Evolutionary conservation across 164 flowering plant species (phyloP), one percentile per base, ranked within the genome.

Genomic region (Nymphaea thermarum): DNA sequence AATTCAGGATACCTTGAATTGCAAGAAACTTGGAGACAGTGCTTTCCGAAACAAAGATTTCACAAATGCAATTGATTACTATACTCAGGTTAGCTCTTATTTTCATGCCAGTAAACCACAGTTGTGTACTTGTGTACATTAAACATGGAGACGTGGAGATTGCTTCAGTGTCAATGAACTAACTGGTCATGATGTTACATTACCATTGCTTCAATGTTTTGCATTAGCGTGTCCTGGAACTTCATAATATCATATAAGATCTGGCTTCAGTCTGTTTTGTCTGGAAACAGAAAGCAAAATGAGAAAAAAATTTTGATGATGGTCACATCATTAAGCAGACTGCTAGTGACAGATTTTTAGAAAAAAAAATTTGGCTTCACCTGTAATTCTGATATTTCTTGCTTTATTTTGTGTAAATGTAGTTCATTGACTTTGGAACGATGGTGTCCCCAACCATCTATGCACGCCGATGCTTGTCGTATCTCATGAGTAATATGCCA

Each of bases 381-480:
- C 36, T 25, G 36, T 25, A 25, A 25, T 25, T 25, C 1, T 25
- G 36, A 25, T 25, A 25, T 25, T 25, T 25, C 36, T 25, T 25
- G 36, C 36, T 25, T 25, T 25, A 25, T 25, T 0, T 25, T 25
- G 36, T 25, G 36, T 25, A 25, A 25, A 25, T 81, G 75, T 66
- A 91, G 98, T 91, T 91, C 79, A 85, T 89, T 18, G 96, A 89
- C 42, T 84, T 89, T 4, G 92, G 96, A 63, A 89, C 94, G 3
- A 85, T 89, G 90, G 87, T 89, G 64, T 91, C 98, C 14, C 98
- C 98, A 2, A 91, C 98, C 0, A 86, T 89, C 62, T 82, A 78
- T 67, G 96, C 92, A 5, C 81, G 98, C 43, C 87, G 98, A 43
- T 89, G 94, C 78, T 78, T 91, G 63, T 84, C 86, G 3, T 85